Evolutionary conservation across 129 eudicot species (phyloP).

Genomic region (Dittrichia graveolens): DNA sequence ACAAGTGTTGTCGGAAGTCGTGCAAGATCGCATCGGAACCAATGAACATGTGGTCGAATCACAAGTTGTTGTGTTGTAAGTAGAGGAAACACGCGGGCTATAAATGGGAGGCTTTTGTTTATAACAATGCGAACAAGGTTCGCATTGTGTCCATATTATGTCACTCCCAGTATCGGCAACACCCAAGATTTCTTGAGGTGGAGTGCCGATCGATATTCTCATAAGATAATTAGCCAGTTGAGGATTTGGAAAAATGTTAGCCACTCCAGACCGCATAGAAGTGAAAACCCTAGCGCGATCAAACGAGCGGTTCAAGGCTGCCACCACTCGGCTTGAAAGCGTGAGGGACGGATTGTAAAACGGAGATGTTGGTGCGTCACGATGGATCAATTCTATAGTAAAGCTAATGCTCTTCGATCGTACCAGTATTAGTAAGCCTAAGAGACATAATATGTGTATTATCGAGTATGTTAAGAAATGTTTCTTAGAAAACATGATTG

Average conservation of each 20-base stretch:
- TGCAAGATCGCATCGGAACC: constrained; percentile 27
- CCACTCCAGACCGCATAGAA: constrained; percentile 30
- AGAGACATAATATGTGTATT: neutral
- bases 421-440: constrained; percentile 3
- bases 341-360: constrained; percentile 36
- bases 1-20: constrained; percentile 28
- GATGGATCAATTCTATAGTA: constrained; percentile 37
- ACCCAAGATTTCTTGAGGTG: constrained; percentile 39
- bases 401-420: constrained; percentile 33
- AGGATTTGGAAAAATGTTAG: constrained; percentile 29
- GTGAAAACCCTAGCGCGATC: constrained; percentile 30
- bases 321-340: constrained; percentile 24
- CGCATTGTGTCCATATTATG: constrained; percentile 51
- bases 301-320: constrained; percentile 29
- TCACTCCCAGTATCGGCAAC: constrained; percentile 53
- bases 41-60: constrained; percentile 28
- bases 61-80: constrained; percentile 29
- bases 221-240: constrained; percentile 38
- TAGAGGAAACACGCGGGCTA: constrained; percentile 35
- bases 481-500: constrained; percentile 3
- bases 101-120: constrained; percentile 41
- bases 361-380: constrained; percentile 40
- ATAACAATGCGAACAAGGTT: constrained; percentile 45
- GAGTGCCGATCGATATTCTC: constrained; percentile 39
- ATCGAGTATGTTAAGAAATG: neutral